Conservation (phyloP, 2,329 filamentous ascomycete genomes). For the Didymella segeticola region DNA sequence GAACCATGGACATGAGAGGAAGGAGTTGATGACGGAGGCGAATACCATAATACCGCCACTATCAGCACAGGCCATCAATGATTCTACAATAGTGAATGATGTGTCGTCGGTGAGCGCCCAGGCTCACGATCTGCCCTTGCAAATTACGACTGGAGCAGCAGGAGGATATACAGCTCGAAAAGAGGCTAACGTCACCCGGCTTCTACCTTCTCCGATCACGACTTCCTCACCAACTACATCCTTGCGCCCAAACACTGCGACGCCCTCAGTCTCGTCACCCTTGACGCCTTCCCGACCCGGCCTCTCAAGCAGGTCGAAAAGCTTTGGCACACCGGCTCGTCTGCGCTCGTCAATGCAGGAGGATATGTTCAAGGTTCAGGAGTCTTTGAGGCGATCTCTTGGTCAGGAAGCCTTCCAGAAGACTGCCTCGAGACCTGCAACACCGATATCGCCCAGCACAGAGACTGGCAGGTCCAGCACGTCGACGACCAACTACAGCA, state of each 20-base stretch:
- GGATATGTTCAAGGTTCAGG: slow-evolving; percentile 16
- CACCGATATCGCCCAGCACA: not conserved
- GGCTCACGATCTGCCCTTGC: not conserved
- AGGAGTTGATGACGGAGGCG: not conserved
- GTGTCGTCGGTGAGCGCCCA: not conserved
- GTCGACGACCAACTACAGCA: not conserved
- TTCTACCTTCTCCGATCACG: not conserved
- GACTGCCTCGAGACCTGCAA: not conserved
- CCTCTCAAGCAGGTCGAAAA: not conserved
- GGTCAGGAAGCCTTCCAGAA: slow-evolving; percentile 8
- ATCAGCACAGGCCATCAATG: not conserved
- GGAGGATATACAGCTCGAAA: not conserved
- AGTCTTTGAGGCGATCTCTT: slow-evolving; percentile 17
- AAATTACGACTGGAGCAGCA: too few species aligned
- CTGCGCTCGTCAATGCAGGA: slow-evolving; percentile 17
- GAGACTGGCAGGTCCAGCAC: not conserved
- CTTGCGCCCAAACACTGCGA: not conserved
- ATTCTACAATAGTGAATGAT: not conserved
- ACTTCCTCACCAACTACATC: not conserved
- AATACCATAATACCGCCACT: not conserved
- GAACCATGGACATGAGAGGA: not conserved
- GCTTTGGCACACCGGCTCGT: slow-evolving; percentile 5
- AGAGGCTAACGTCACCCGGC: not conserved
- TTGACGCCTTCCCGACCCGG: slow-evolving; percentile 1
- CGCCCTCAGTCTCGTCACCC: not conserved